A percentile compares a stretch with the other conserved stretches of the same genome.
These are phyloP conservation scores for Fusarium anthophilum DNA, from an alignment of 2,329 filamentous ascomycete species.

Conservation along the genomic window DNA sequence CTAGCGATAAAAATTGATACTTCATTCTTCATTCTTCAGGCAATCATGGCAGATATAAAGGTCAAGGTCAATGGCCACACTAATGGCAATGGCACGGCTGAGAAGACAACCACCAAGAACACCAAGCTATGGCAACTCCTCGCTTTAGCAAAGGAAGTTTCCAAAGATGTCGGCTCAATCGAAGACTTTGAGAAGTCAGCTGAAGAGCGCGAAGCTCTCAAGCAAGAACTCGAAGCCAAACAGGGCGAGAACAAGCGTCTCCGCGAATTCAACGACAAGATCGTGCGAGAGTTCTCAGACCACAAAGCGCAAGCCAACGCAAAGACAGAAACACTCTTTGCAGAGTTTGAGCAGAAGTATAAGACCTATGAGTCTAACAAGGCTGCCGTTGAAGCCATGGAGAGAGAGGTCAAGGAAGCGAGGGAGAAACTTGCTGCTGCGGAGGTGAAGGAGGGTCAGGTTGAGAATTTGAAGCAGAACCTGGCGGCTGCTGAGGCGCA, in stretches of 20 bases:
- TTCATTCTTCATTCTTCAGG: slow-evolving; percentile 10
- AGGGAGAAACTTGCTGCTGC: slow-evolving; percentile 52
- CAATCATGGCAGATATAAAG: slow-evolving; percentile 44
- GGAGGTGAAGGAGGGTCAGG: slow-evolving; percentile 52
- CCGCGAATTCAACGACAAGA: slow-evolving; percentile 40
- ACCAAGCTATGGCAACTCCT: slow-evolving; percentile 43
- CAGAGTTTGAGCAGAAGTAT: slow-evolving; percentile 40
- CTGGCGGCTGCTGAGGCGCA: slow-evolving; percentile 29
- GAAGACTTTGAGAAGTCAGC: slow-evolving; percentile 40
- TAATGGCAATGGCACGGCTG: slow-evolving; percentile 34
- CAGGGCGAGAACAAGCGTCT: slow-evolving; percentile 37
- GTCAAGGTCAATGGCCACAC: slow-evolving; percentile 36
- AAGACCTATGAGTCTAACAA: slow-evolving; percentile 43
- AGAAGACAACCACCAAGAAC: slow-evolving; percentile 25
- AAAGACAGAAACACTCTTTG: slow-evolving; percentile 34
- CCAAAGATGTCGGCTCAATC: slow-evolving; percentile 41
- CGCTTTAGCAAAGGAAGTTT: slow-evolving; percentile 41
- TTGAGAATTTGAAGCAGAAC: slow-evolving; percentile 49
- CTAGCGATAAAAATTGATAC: slow-evolving; percentile 27
- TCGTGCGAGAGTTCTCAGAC: slow-evolving; percentile 36
- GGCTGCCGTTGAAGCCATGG: slow-evolving; percentile 51
- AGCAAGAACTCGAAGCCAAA: slow-evolving; percentile 39
- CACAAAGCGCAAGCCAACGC: slow-evolving; percentile 32
- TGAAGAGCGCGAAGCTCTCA: slow-evolving; percentile 35
- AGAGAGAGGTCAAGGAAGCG: slow-evolving; percentile 56